Percentiles rank a stretch among this genome's conserved stretches.
Conservation (phyloP, 208 protist species). For the Porcisia hertigi region DNA sequence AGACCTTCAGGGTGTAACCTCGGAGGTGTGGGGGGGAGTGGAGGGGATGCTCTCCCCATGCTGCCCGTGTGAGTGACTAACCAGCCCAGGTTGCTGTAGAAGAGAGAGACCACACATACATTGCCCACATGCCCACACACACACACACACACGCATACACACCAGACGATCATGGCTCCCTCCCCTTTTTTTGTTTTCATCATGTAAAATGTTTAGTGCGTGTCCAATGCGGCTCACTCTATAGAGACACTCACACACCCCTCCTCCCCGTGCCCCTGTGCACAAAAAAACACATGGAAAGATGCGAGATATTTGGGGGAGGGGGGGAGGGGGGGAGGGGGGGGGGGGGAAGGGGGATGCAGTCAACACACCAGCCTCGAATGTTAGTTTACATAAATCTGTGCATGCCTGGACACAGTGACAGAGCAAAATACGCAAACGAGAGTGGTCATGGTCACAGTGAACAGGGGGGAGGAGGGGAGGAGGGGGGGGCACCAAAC, state of each 20-base stretch:
- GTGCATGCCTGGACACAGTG: neutral
- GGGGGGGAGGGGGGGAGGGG: neutral
- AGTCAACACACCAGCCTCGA: neutral
- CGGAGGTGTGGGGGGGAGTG: too few relatives aligned
- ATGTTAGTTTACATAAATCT: neutral
- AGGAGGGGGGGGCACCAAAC: neutral
- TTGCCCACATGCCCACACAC: neutral
- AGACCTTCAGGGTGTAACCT: too few relatives aligned
- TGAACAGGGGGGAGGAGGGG: neutral
- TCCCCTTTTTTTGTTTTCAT: neutral
- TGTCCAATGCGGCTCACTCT: neutral
- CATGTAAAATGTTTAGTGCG: neutral
- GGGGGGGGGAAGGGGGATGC: neutral
- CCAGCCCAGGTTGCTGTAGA: neutral
- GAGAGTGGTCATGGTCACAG: neutral
- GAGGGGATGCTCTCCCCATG: too few relatives aligned
- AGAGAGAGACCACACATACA: constrained; percentile 1
- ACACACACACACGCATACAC: neutral
- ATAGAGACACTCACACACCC: neutral
- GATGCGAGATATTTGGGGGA: too few relatives aligned
- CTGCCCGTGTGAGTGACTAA: too few relatives aligned
- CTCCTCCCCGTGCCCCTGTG: neutral
- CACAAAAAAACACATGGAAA: too few relatives aligned
- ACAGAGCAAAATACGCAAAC: constrained; percentile 2
- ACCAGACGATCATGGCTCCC: neutral